phyloP scores from a whole-genome alignment of 495 filamentous ascomycete genomes.

The Aspergillus bridgeri region DNA sequence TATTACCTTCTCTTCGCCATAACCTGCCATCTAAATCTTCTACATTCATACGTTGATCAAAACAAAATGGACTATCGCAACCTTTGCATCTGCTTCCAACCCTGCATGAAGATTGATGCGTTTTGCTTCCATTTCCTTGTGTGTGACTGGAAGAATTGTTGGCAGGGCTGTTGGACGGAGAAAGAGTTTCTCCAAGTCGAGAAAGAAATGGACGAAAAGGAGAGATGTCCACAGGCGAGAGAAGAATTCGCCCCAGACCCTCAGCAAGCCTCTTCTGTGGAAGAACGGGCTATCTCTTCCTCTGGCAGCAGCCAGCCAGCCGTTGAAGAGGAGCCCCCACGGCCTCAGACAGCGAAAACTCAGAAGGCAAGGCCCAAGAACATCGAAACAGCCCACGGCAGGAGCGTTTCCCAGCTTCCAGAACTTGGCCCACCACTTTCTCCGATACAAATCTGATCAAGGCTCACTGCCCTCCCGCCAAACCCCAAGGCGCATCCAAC shows the following conservation, averaged over 20 bases:
- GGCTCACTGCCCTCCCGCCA: neutral
- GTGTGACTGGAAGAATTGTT: constrained; percentile 88
- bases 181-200: constrained; percentile 72
- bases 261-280: constrained; percentile 19
- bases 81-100: constrained; percentile 91
- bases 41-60: constrained; percentile 78
- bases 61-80: constrained; percentile 96
- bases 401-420: constrained; percentile 48
- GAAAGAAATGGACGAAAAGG: constrained; percentile 53
- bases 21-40: constrained; percentile 84
- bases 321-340: constrained; percentile 27
- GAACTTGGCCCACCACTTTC: constrained; percentile 73
- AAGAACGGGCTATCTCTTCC: constrained; percentile 62
- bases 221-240: constrained; percentile 25
- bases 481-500: neutral
- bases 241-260: constrained; percentile 15
- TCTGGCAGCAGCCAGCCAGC: constrained; percentile 58
- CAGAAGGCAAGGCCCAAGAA: constrained; percentile 38
- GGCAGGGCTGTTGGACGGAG: constrained; percentile 94
- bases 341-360: constrained; percentile 31
- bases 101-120: constrained; percentile 85
- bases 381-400: constrained; percentile 36
- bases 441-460: constrained; percentile 54
- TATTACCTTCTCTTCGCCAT: constrained; percentile 96
- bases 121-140: constrained; percentile 91